phyloP scores from a whole-genome alignment of 2,329 filamentous ascomycete species.

The Calcarisporium arbuscula region DNA sequence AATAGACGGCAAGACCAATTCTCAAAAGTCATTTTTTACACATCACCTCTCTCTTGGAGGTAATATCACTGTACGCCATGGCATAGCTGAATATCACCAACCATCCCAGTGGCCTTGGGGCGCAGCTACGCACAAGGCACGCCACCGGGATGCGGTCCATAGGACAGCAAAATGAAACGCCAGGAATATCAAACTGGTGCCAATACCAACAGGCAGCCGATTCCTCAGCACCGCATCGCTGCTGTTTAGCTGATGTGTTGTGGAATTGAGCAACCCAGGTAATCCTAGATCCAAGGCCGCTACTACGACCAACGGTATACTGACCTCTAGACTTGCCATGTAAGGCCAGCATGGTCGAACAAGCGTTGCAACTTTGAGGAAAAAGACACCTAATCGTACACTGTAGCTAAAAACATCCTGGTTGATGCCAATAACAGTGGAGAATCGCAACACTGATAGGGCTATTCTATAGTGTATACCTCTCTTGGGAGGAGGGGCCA shows the following conservation, averaged over 20 bases:
- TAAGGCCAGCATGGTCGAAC: conserved; percentile 66
- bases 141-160: conserved; percentile 27
- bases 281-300: conserved; percentile 60
- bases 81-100: conserved; percentile 22
- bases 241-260: conserved; percentile 6
- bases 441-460: conserved; percentile 27
- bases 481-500: conserved; percentile 38
- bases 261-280: conserved; percentile 13
- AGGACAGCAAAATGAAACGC: conserved; percentile 26
- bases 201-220: conserved; percentile 21
- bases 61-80: no score
- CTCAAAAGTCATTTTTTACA: no score
- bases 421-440: conserved; percentile 17
- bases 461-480: conserved; percentile 26
- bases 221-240: no score
- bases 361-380: conserved; percentile 61
- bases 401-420: conserved; percentile 25
- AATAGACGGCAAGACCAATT: no score
- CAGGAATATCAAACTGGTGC: conserved; percentile 24
- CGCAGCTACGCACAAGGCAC: conserved; percentile 23
- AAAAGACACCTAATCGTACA: conserved; percentile 55
- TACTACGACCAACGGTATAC: conserved; percentile 61
- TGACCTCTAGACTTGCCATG: conserved; percentile 56
- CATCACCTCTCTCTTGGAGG: no score
- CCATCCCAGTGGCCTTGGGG: conserved; percentile 21